A percentile compares a stretch with the other conserved stretches of the same genome.
These are phyloP conservation scores for Phytopythium litorale DNA, from an alignment of 352 stramenopile species.

Conservation along the genomic window DNA sequence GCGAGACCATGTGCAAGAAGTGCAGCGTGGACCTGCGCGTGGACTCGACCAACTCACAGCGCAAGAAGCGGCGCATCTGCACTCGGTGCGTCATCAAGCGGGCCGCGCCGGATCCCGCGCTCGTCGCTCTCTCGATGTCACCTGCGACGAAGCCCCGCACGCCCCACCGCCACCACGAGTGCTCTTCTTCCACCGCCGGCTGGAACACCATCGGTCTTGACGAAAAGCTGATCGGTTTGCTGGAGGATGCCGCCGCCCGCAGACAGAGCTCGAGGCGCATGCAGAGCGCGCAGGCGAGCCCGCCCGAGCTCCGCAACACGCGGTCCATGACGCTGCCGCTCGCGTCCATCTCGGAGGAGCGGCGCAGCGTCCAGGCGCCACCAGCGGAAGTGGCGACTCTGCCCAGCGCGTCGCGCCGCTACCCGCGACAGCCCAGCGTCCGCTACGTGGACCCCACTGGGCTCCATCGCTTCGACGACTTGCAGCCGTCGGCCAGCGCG, in stretches of 20 bases:
- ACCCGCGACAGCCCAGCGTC: neutral
- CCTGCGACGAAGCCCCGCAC: neutral
- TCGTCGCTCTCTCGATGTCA: neutral
- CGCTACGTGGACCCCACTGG: neutral
- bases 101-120: neutral
- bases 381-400: neutral
- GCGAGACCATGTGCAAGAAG: constrained; percentile 10
- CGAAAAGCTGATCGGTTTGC: neutral
- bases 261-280: neutral
- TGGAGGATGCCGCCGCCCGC: neutral
- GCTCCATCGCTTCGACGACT: neutral
- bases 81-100: constrained; percentile 9
- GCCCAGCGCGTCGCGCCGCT: neutral
- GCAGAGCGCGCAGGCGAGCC: neutral
- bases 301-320: neutral
- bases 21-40: constrained; percentile 16
- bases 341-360: constrained; percentile 2
- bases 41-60: neutral
- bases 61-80: constrained; percentile 19
- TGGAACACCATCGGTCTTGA: neutral
- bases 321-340: constrained; percentile 2
- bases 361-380: neutral
- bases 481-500: neutral
- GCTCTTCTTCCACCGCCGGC: neutral
- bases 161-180: neutral